phyloP scores from a whole-genome alignment of 495 filamentous ascomycete species.

The Geopyxis carbonaria region DNA sequence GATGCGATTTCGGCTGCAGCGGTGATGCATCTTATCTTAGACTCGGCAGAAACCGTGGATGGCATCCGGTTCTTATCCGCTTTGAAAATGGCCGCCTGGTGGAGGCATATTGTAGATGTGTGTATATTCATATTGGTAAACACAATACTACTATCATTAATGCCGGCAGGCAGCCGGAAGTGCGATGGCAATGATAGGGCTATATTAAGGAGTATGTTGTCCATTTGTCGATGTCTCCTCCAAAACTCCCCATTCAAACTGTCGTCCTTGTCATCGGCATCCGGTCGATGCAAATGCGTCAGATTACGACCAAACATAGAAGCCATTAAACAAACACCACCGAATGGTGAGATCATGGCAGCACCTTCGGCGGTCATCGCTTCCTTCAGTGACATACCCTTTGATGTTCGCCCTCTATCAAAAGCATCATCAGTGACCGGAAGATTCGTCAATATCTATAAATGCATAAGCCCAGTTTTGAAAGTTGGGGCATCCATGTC shows the following conservation, averaged over 20 bases:
- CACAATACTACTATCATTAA: conserved; percentile 70
- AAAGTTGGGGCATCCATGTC: background rate
- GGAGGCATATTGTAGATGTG: conserved; percentile 81
- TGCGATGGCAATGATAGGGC: conserved; percentile 67
- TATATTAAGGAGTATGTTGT: conserved; percentile 77
- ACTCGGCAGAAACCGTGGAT: conserved; percentile 60
- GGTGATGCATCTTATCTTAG: conserved; percentile 81
- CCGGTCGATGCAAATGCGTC: conserved; percentile 80
- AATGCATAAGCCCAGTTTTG: no score
- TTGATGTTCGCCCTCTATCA: conserved; percentile 54
- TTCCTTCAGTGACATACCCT: conserved; percentile 49
- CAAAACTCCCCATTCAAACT: conserved; percentile 92
- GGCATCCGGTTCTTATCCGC: conserved; percentile 77
- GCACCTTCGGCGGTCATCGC: conserved; percentile 56
- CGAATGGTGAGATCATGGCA: conserved; percentile 56
- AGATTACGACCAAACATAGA: conserved; percentile 89
- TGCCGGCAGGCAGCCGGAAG: conserved; percentile 65
- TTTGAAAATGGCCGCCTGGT: conserved; percentile 96
- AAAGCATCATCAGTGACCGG: conserved; percentile 79
- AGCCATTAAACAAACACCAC: conserved; percentile 65
- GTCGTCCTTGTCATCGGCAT: conserved; percentile 61
- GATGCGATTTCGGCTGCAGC: conserved; percentile 89
- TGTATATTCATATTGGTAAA: conserved; percentile 96
- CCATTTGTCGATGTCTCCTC: conserved; percentile 78
- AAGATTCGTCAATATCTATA: conserved; percentile 65